Conservation (phyloP, 306 rosid genomes). For the Carpinus viminea region DNA sequence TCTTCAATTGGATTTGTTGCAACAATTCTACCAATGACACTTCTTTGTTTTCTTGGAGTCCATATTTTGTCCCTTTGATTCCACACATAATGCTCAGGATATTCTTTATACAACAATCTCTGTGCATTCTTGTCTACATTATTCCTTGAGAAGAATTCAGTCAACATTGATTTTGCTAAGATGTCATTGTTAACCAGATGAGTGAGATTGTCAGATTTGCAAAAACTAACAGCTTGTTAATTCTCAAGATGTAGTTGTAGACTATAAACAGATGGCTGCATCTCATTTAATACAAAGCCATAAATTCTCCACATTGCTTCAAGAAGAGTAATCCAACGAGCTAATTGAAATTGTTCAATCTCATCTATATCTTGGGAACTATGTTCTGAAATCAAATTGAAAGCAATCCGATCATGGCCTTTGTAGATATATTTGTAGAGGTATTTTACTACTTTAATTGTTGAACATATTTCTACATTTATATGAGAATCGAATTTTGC, state of each 20-base stretch:
- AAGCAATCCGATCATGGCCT: no score
- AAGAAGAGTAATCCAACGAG: no score
- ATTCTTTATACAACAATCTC: not conserved
- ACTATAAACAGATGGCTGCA: not conserved
- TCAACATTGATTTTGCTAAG: no score
- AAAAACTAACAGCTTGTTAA: not conserved
- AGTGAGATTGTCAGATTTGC: not conserved
- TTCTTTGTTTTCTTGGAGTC: not conserved
- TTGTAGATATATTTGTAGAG: no score
- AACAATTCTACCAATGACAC: conserved; percentile 3
- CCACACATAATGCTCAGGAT: conserved; percentile 8
- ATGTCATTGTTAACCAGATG: not conserved
- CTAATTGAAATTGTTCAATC: no score
- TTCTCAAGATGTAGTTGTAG: not conserved
- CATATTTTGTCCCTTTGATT: not conserved
- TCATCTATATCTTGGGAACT: no score
- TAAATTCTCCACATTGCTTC: no score
- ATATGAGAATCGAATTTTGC: no score
- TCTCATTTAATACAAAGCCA: not conserved
- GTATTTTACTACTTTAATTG: no score
- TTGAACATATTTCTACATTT: no score
- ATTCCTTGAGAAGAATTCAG: not conserved
- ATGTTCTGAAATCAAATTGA: no score
- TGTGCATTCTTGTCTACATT: not conserved
- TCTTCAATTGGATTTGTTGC: no score